These are phyloP conservation scores for Heritiera littoralis DNA, from an alignment of 345 rosid species.

Conservation along the genomic window DNA sequence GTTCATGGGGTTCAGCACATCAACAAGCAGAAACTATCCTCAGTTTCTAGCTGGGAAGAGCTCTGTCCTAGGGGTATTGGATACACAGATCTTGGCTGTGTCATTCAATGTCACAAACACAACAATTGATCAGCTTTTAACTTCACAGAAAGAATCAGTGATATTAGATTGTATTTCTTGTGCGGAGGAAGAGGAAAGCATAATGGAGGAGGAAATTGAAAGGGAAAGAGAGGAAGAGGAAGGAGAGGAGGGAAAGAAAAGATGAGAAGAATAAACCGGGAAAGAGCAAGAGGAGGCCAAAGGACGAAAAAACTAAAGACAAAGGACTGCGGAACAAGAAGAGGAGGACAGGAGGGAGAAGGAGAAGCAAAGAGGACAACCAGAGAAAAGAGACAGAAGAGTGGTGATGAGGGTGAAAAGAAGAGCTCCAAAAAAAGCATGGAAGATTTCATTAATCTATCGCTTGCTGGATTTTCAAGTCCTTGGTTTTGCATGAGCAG, in stretches of 20 bases:
- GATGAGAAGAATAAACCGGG: neutral
- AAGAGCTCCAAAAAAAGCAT: neutral
- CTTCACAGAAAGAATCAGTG: conserved; percentile 43
- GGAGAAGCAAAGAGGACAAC: neutral
- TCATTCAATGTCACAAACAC: conserved; percentile 58
- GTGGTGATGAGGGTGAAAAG: neutral
- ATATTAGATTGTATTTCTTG: conserved; percentile 80
- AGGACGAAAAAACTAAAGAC: neutral
- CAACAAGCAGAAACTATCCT: conserved; percentile 52
- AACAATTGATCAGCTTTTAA: conserved; percentile 52
- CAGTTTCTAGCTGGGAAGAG: conserved; percentile 67
- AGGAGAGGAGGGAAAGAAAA: neutral
- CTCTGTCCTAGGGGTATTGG: conserved; percentile 51
- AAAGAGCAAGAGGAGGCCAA: neutral
- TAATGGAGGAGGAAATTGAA: conserved; percentile 46
- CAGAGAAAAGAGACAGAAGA: neutral
- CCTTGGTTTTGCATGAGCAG: neutral
- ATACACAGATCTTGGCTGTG: conserved; percentile 47
- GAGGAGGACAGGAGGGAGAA: neutral
- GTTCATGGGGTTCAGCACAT: conserved; percentile 83
- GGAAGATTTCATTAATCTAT: neutral
- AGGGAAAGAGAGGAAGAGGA: conserved; percentile 34
- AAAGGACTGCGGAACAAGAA: neutral
- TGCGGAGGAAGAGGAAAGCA: conserved; percentile 67
- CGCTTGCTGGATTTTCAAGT: neutral